Conservation (phyloP, 805 yeast species). For the Yamadazyma akitaensis region DNA sequence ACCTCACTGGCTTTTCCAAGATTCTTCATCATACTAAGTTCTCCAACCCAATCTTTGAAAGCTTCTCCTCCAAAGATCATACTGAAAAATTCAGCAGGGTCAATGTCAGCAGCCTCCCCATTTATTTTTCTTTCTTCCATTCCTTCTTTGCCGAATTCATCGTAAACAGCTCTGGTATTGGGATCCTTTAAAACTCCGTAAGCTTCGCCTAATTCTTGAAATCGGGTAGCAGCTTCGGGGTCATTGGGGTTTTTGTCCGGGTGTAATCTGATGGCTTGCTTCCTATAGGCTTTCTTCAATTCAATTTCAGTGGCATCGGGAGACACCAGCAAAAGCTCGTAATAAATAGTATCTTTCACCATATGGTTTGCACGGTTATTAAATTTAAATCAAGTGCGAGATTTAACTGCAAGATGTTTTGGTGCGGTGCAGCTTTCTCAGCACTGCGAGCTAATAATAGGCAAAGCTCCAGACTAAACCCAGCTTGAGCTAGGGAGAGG, state of each 20-base stretch:
- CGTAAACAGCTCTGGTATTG: conserved; percentile 67
- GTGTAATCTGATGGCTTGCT: conserved; percentile 83
- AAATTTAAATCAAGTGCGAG: neutral
- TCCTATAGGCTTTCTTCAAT: conserved; percentile 90
- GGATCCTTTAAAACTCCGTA: conserved; percentile 79
- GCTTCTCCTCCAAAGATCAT: conserved; percentile 82
- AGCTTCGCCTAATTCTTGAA: conserved; percentile 68
- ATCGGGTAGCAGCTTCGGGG: conserved; percentile 81
- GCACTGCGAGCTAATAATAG: too few species aligned
- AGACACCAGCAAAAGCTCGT: conserved; percentile 70
- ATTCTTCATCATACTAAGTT: conserved; percentile 68
- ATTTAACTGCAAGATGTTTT: neutral
- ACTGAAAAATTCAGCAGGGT: conserved; percentile 81
- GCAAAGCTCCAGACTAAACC: too few species aligned
- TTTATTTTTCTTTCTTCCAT: conserved; percentile 60
- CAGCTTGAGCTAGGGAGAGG: too few species aligned
- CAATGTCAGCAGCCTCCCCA: conserved; percentile 64
- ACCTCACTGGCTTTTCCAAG: conserved; percentile 61
- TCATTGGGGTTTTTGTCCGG: conserved; percentile 98
- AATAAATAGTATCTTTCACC: conserved; percentile 86
- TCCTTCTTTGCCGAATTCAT: conserved; percentile 65
- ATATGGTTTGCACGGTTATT: conserved; percentile 28
- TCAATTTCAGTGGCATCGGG: conserved; percentile 73
- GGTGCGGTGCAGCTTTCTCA: too few species aligned
- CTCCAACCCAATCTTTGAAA: conserved; percentile 82